Evolutionary conservation across 108 stramenopile genomes (phyloP).

Genomic region (Fragilariopsis cylindrus): DNA sequence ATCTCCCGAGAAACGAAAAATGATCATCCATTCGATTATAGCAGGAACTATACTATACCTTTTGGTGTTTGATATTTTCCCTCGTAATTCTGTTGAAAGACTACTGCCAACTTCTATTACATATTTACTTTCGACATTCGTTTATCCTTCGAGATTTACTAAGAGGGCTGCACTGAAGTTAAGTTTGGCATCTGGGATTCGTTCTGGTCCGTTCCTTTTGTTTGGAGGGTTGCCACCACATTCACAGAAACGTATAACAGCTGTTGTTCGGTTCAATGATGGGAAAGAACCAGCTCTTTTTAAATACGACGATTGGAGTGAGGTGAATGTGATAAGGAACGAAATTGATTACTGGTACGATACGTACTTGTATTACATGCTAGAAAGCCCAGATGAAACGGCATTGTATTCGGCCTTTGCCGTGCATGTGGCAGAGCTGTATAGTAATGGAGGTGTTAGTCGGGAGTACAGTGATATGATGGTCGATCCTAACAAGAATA

Average conservation of each 20-base stretch:
- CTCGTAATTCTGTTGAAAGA: neutral
- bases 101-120: neutral
- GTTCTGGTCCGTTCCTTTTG: conserved; percentile 2
- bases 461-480: neutral
- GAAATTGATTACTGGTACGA: conserved; percentile 14
- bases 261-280: conserved; percentile 18
- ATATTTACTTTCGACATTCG: neutral
- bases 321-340: neutral
- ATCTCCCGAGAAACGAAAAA: neutral
- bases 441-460: conserved; percentile 3
- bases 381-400: neutral
- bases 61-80: neutral
- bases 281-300: conserved; percentile 2
- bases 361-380: conserved; percentile 13
- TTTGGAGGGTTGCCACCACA: conserved; percentile 1
- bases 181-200: neutral
- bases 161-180: neutral
- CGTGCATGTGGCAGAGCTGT: conserved; percentile 1
- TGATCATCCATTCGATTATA: neutral
- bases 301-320: neutral
- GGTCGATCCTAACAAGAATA: conserved; percentile 2
- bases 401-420: neutral
- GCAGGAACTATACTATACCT: conserved; percentile 6
- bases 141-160: neutral
- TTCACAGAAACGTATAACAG: neutral